phyloP scores from a whole-genome alignment of 495 filamentous ascomycete species.

The Trichoderma erinaceum region DNA sequence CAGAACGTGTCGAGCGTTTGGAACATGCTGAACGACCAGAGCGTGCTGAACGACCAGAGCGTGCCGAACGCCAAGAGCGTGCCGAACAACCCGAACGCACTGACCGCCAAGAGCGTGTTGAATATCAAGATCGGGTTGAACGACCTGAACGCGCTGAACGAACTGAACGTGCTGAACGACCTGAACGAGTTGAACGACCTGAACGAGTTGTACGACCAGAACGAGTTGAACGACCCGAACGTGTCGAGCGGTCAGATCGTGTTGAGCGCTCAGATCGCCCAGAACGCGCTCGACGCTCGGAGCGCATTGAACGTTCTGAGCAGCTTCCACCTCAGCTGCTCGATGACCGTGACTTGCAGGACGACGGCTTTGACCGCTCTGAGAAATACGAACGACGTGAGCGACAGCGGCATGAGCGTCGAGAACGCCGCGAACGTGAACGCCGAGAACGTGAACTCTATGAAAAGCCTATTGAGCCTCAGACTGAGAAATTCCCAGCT shows the following conservation, averaged over 20 bases:
- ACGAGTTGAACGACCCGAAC: background rate
- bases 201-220: background rate
- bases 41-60: background rate
- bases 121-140: background rate
- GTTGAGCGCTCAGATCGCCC: background rate
- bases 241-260: background rate
- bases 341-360: background rate
- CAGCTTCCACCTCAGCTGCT: background rate
- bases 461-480: constrained; percentile 18
- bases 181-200: background rate
- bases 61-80: background rate
- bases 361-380: background rate
- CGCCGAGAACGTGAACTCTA: background rate
- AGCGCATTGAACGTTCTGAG: background rate
- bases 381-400: constrained; percentile 1
- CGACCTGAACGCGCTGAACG: background rate
- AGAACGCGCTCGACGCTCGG: background rate
- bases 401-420: constrained; percentile 4
- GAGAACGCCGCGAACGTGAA: constrained; percentile 1
- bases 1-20: background rate
- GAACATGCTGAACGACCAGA: background rate
- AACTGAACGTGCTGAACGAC: background rate
- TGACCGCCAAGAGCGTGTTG: background rate
- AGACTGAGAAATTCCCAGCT: background rate
- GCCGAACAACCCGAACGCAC: background rate